phyloP scores from a whole-genome alignment of 1,284 basidiomycete species.

The Ustilago lituana region DNA sequence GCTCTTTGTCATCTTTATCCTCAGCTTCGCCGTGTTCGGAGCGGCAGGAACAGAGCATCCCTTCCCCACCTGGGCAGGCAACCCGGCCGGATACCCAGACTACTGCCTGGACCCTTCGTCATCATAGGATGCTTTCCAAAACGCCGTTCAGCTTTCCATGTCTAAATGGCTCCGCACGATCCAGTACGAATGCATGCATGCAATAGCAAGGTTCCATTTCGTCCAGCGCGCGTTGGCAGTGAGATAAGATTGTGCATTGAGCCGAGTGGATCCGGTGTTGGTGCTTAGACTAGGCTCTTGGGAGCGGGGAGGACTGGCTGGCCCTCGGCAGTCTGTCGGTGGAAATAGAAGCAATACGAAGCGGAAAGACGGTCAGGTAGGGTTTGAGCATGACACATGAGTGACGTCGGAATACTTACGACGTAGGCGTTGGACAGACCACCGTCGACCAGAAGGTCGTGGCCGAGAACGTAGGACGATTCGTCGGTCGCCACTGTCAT shows the following conservation, averaged over 20 bases:
- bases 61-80: conserved; percentile 70
- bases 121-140: too few relatives aligned
- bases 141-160: too few relatives aligned
- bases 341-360: too few relatives aligned
- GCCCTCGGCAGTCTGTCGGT: conserved; percentile 44
- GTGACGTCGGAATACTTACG: conserved; percentile 26
- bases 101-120: conserved; percentile 23
- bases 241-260: too few relatives aligned
- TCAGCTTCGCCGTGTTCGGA: conserved; percentile 77
- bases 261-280: background rate
- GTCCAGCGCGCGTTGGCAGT: too few relatives aligned
- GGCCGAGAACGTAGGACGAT: conserved; percentile 71
- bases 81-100: conserved; percentile 21
- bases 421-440: conserved; percentile 46
- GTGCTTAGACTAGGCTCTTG: conserved; percentile 39
- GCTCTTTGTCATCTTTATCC: conserved; percentile 76
- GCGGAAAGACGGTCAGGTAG: too few relatives aligned
- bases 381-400: too few relatives aligned
- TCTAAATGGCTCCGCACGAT: too few relatives aligned
- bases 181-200: too few relatives aligned
- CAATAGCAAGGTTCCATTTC: too few relatives aligned
- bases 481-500: conserved; percentile 72
- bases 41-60: conserved; percentile 72
- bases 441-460: conserved; percentile 47
- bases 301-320: conserved; percentile 40